Conservation (phyloP, 129 eudicot genomes). For the Silybum marianum region DNA sequence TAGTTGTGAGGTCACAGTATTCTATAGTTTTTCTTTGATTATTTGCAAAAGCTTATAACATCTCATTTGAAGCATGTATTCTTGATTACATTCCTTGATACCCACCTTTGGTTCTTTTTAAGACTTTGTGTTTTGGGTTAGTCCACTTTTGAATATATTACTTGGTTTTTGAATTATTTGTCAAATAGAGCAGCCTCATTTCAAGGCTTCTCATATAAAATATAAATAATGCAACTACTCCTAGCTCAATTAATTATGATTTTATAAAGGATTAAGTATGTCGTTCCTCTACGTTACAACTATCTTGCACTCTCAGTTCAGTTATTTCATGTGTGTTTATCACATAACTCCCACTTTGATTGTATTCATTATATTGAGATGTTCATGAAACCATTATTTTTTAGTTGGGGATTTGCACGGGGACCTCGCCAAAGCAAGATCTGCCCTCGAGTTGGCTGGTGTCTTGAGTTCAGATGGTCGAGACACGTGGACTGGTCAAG, state of each 20-base stretch:
- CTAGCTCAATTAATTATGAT: neutral
- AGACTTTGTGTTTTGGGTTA: neutral
- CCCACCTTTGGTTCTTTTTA: slow-evolving; percentile 3
- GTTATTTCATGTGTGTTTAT: slow-evolving; percentile 21
- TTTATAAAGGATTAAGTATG: neutral
- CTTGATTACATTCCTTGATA: neutral
- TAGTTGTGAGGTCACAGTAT: neutral
- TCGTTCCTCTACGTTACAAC: neutral
- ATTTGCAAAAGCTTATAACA: slow-evolving; percentile 8
- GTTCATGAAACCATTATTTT: slow-evolving; percentile 2
- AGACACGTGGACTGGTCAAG: slow-evolving; percentile 84
- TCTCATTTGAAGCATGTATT: neutral
- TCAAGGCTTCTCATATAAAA: neutral
- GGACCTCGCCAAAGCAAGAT: slow-evolving; percentile 82
- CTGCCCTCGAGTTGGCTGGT: slow-evolving; percentile 94
- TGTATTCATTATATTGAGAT: slow-evolving; percentile 8
- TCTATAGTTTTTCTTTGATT: slow-evolving; percentile 2
- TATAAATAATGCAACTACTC: neutral
- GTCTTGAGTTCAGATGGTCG: slow-evolving; percentile 88
- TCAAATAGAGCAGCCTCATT: slow-evolving; percentile 17
- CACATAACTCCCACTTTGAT: neutral
- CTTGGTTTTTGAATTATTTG: neutral
- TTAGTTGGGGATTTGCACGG: slow-evolving; percentile 98
- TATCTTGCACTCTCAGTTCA: neutral
- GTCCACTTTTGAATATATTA: neutral